Evolutionary conservation across 2,329 filamentous ascomycete genomes (phyloP).

Genomic region (Verticillium longisporum): DNA sequence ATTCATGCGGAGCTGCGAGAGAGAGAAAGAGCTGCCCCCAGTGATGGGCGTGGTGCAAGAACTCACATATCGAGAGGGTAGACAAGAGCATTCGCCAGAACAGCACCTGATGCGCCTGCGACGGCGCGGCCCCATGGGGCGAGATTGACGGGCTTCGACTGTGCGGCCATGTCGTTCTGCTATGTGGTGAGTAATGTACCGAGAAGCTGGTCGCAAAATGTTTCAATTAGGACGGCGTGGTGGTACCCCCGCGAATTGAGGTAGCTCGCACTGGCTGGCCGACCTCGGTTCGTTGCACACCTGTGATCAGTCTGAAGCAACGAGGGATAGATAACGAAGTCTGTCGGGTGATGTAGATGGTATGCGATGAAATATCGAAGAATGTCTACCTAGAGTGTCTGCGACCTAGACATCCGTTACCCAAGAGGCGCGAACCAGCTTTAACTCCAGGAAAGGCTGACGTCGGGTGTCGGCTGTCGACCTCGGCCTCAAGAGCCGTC

Average conservation of each 20-base stretch:
- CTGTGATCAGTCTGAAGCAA: not conserved
- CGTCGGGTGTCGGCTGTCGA: constrained; percentile 17
- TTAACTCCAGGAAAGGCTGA: not conserved
- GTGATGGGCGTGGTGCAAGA: not conserved
- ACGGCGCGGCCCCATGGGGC: constrained; percentile 92
- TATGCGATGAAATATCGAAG: not conserved
- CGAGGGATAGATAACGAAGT: not conserved
- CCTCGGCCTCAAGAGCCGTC: constrained; percentile 6
- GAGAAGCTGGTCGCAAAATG: not conserved
- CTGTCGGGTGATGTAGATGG: not conserved
- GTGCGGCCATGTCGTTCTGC: constrained; percentile 36
- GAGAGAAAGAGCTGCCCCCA: not conserved
- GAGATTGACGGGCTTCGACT: constrained; percentile 61
- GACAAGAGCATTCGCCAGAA: constrained; percentile 89
- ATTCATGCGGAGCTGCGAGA: constrained; percentile 6
- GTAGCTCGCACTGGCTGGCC: not conserved
- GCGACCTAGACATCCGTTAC: not conserved
- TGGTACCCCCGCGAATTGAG: not conserved
- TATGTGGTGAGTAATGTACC: not conserved
- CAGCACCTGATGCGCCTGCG: constrained; percentile 86
- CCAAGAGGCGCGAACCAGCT: not conserved
- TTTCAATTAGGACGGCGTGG: too few species aligned
- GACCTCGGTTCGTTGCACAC: not conserved
- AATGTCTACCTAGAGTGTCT: not conserved
- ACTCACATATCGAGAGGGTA: constrained; percentile 95